Base-by-base conservation (phyloP, 2,329 filamentous ascomycete genomes). In the Neofusicoccum laricinum region DNA sequence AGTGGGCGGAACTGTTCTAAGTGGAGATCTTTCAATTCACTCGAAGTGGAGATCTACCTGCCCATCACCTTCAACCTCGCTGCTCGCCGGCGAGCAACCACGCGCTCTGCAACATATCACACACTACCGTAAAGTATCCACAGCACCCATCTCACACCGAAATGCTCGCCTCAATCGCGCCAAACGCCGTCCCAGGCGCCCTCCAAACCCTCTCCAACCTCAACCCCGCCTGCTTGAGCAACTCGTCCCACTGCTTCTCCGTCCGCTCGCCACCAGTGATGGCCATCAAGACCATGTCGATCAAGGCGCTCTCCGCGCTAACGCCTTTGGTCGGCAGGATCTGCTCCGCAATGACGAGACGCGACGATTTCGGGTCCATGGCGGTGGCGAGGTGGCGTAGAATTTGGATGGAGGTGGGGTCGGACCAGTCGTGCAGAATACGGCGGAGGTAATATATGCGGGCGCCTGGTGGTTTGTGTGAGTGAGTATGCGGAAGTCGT, bases 211-310 rank as follows among this genome's bases (percentile, higher is more conserved):
- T 66, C 14, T 65, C 61, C 12, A 68, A 19, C 40, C 63, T 58
- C 57, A 70, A 21, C 3, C 66, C 68, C 7, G 66, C 69, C 53
- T 66, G 58, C 4, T 61, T 59, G 0, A 70, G 5, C 30, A 70
- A 11, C 21, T 48, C 55, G 1, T 55, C 36, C 69, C 69, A 70
- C 11, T 68, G 63, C 40, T 19, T 51, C 50, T 69, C 68, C 1
- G 63, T 65, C 36, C 68, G 36, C 55, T 68, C 67, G 61, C 8
- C 14, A 64, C 61, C 55, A 4, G 55, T 71, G 15, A 76, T 72
- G 36, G 72, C 73, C 75, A 78, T 77, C 76, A 78, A 78, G 63
- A 75, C 71, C 48, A 78, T 73, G 64, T 78, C 76, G 38, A 77
- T 63, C 0, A 72, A 70, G 2, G 72, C 67, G 38, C 72, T 72